Evolutionary conservation across 169 alveolate species (phyloP), one percentile per base, ranked within the genome.

Genomic region (Babesia gibsoni): DNA sequence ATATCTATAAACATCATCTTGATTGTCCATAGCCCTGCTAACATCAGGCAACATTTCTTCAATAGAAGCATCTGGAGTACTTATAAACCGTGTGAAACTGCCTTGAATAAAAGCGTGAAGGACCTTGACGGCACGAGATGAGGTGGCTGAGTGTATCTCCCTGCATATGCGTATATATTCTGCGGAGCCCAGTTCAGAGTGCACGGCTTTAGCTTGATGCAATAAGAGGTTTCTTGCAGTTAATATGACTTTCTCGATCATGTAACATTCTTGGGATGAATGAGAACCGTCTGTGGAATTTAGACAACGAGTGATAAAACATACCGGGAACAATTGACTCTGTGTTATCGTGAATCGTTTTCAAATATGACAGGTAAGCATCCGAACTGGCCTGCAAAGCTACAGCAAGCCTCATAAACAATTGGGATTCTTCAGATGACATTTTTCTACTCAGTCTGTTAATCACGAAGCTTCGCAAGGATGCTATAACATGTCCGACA

Each of bases 381-480:
- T 75, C 84, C n/a, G 50, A 43, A 4, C 69, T 65, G 33, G 79
- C 69, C 29, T 53, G 54, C 0, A 75, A 52, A 12, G 78, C 39
- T 14, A 75, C 52, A 7, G 84, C 84, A 14, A 75, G 73, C 18
- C 79, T 46, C 33, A 72, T 75, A 18, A 65, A 66, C 39, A 75
- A 23, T 54, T 75, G 57, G 29, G 84, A 61, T 30, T 73, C 66
- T 4, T 29, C 74, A 4, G 69, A 48, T 3, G 73, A 27, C 14
- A 32, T 43, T 32, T 54, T 52, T 4, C 30, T 57, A 23, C 84
- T 52, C 53, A 75, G 32, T 23, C 45, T 39, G 45, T 61, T 63
- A 37, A 75, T 48, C 53, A 59, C 73, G 33, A 61, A 48, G 6
- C 30, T 18, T 18, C 72, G 65, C 63, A 75, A 37, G 22, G 54